Conservation (phyloP, 2,329 filamentous ascomycete genomes). For the Cladorrhinum sp. region DNA sequence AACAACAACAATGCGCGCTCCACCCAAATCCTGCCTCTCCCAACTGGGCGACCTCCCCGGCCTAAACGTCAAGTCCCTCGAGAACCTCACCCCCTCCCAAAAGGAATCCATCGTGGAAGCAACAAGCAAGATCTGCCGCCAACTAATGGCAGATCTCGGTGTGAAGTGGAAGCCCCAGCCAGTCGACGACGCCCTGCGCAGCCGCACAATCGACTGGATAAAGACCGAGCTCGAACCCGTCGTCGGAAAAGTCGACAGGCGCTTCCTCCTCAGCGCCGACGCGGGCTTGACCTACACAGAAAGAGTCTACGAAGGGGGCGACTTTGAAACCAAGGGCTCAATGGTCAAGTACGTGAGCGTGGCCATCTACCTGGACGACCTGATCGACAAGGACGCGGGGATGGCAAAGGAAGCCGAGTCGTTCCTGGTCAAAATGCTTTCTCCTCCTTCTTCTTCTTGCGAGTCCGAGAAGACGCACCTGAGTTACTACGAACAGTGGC, state of each 20-base stretch:
- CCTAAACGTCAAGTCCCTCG: slow-evolving; percentile 8
- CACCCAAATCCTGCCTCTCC: neutral
- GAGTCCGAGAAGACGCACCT: too few relatives aligned
- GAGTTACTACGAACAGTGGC: too few relatives aligned
- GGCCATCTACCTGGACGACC: slow-evolving; percentile 12
- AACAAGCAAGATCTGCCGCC: slow-evolving; percentile 9
- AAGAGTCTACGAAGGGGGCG: slow-evolving; percentile 6
- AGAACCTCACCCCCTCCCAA: neutral
- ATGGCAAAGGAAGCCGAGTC: slow-evolving; percentile 12
- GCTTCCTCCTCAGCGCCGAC: slow-evolving; percentile 11
- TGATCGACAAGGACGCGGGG: slow-evolving; percentile 9
- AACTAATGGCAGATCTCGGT: slow-evolving; percentile 10
- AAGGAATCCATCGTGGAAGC: slow-evolving; percentile 4
- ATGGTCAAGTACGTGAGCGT: slow-evolving; percentile 10
- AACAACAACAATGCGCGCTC: neutral
- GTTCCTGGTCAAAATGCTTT: slow-evolving; percentile 7
- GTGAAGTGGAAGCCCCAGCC: slow-evolving; percentile 14
- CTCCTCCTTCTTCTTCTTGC: neutral
- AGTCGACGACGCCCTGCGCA: slow-evolving; percentile 2
- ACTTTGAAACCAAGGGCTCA: slow-evolving; percentile 9
- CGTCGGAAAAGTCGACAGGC: slow-evolving; percentile 7
- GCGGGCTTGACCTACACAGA: slow-evolving; percentile 4
- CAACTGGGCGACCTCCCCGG: slow-evolving; percentile 3
- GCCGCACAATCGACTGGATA: slow-evolving; percentile 8
- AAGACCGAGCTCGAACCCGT: slow-evolving; percentile 9